phyloP scores from a whole-genome alignment of 2,329 filamentous ascomycete genomes.

The Dendrostoma leiphaemia region DNA sequence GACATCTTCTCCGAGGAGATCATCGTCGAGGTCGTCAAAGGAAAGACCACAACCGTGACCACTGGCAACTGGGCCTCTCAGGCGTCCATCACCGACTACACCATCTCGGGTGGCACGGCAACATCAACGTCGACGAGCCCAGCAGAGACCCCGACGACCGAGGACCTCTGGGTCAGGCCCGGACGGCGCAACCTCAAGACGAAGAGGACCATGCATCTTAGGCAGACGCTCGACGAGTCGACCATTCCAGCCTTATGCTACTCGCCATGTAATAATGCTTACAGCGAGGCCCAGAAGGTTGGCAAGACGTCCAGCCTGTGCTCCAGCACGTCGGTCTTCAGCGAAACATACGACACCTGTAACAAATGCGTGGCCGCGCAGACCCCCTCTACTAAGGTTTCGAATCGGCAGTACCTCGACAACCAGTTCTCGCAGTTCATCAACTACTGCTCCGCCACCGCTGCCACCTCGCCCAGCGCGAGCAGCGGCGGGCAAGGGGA shows the following conservation, averaged over 20 bases:
- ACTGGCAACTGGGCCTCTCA: conserved; percentile 58
- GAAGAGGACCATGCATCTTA: conserved; percentile 21
- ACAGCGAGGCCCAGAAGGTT: conserved; percentile 40
- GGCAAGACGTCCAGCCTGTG: conserved; percentile 53
- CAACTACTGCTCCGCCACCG: conserved; percentile 38
- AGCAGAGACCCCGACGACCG: conserved; percentile 15
- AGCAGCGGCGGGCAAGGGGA: conserved; percentile 22
- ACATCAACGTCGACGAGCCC: conserved; percentile 11
- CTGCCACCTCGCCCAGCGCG: conserved; percentile 9
- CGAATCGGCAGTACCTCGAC: conserved; percentile 32
- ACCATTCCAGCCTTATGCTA: conserved; percentile 49
- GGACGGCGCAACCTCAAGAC: conserved; percentile 14
- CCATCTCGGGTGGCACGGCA: conserved; percentile 20
- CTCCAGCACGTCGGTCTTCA: conserved; percentile 38
- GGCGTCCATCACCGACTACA: conserved; percentile 41
- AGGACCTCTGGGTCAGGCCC: conserved; percentile 17
- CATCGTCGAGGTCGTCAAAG: conserved; percentile 33
- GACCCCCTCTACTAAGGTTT: conserved; percentile 24
- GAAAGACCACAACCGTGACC: conserved; percentile 41
- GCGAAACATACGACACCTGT: conserved; percentile 35
- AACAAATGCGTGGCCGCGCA: conserved; percentile 36
- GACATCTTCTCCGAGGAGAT: conserved; percentile 55
- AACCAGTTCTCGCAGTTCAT: conserved; percentile 43
- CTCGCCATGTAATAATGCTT: conserved; percentile 49
- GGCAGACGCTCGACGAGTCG: conserved; percentile 34